Percentiles rank a stretch among this genome's conserved stretches.
Evolutionary conservation across 441 rosid species (phyloP).

Genomic region (Rhodomyrtus psidioides): DNA sequence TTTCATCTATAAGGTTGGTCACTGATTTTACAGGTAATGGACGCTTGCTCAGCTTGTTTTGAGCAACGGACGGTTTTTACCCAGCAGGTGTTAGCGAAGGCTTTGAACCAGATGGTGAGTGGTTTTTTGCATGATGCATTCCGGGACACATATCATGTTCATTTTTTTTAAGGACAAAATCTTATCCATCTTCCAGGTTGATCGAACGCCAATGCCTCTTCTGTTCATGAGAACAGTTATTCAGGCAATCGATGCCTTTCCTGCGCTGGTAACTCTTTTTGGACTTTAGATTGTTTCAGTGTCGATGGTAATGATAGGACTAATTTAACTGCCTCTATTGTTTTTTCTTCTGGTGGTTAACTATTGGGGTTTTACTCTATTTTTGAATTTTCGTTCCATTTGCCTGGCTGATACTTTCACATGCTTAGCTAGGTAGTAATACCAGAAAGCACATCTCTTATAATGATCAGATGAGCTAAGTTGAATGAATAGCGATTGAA

Average conservation of each 20-base stretch:
- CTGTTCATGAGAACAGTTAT: conserved; percentile 99
- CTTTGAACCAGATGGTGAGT: conserved; percentile 89
- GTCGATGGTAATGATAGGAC: background rate
- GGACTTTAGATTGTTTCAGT: background rate
- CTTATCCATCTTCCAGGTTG: conserved; percentile 56
- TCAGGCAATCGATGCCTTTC: conserved; percentile 96
- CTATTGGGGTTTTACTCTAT: background rate
- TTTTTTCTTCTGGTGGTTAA: background rate
- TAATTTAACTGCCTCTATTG: background rate
- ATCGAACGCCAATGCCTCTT: conserved; percentile 82
- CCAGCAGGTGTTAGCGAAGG: conserved; percentile 94
- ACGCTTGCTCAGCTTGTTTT: conserved; percentile 97
- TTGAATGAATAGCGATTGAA: background rate
- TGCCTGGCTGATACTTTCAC: background rate
- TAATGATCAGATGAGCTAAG: background rate
- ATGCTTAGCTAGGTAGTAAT: background rate
- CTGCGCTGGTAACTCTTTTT: conserved; percentile 61
- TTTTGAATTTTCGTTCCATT: background rate
- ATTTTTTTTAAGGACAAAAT: conserved; percentile 6
- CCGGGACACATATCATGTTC: background rate
- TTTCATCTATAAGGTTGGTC: background rate
- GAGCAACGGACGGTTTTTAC: conserved; percentile 98
- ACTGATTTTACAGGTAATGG: conserved; percentile 53
- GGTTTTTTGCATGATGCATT: background rate
- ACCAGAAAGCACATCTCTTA: background rate